Evolutionary conservation across 1,284 basidiomycete species (phyloP).

Genomic region (Xerocomus nothofagi): DNA sequence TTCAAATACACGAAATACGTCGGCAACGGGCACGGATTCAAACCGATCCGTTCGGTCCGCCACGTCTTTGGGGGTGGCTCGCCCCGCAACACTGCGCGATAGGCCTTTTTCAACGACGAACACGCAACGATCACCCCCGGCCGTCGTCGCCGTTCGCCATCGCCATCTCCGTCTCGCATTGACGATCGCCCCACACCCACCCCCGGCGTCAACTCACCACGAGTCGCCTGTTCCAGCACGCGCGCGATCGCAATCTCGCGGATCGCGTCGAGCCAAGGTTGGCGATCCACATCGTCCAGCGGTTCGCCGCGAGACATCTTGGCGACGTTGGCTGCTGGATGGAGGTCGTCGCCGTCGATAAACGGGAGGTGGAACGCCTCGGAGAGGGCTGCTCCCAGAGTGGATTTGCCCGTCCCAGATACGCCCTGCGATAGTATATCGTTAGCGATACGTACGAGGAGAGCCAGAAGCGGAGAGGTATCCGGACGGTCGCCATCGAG

Average conservation of each 20-base stretch:
- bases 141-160: background rate
- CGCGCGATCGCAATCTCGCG: constrained; percentile 62
- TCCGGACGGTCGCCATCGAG: background rate
- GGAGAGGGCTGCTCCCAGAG: constrained; percentile 71
- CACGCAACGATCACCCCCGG: constrained; percentile 78
- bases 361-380: constrained; percentile 66
- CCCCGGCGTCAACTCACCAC: too few relatives aligned
- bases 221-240: constrained; percentile 42
- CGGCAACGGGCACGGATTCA: constrained; percentile 40
- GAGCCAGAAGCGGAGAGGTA: background rate
- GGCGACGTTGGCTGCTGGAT: constrained; percentile 78
- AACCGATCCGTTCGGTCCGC: too few relatives aligned
- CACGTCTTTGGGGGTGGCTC: constrained; percentile 13
- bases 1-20: constrained; percentile 86
- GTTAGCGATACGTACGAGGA: background rate
- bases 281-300: constrained; percentile 79
- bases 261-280: constrained; percentile 83
- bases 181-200: too few relatives aligned
- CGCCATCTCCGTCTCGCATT: background rate
- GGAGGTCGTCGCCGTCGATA: constrained; percentile 89
- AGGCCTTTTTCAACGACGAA: constrained; percentile 81
- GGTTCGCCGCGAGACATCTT: constrained; percentile 88
- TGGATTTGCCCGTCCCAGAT: constrained; percentile 86
- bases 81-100: constrained; percentile 76
- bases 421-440: constrained; percentile 56